Percentiles rank a stretch among this genome's conserved stretches.
phyloP scores from a whole-genome alignment of 2,329 filamentous ascomycete genomes.

The Cryphonectria carpinicola region DNA sequence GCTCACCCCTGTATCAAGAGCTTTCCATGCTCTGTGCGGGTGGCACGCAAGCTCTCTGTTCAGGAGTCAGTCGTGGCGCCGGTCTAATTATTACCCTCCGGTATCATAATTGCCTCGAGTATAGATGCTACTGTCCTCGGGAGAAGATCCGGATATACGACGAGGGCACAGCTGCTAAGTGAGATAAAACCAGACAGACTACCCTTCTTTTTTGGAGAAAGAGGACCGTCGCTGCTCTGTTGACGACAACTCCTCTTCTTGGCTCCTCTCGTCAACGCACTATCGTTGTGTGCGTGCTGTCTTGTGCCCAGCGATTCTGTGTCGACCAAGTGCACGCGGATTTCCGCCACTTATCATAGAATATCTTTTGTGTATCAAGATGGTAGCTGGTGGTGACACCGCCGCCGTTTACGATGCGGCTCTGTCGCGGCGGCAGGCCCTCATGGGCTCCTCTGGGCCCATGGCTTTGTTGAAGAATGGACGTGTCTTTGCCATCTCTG shows the following conservation, averaged over 20 bases:
- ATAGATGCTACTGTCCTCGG: not conserved
- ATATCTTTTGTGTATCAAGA: conserved; percentile 31
- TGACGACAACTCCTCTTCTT: not conserved
- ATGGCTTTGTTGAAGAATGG: conserved; percentile 61
- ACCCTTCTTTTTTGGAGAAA: not conserved
- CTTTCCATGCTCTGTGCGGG: not conserved
- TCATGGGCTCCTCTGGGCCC: conserved; percentile 58
- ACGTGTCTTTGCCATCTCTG: conserved; percentile 62
- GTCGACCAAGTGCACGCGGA: not conserved
- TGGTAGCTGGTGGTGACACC: conserved; percentile 45
- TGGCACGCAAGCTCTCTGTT: not conserved
- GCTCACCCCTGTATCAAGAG: not conserved
- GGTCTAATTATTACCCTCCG: not conserved
- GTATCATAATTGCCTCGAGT: not conserved
- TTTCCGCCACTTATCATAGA: not conserved
- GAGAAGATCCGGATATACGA: not conserved
- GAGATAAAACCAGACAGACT: not conserved
- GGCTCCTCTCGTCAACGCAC: not conserved
- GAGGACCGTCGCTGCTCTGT: not conserved
- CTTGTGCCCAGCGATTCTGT: not conserved
- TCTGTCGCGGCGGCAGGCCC: conserved; percentile 53
- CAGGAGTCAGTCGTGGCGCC: not conserved
- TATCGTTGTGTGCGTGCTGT: not conserved
- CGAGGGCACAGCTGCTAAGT: not conserved
- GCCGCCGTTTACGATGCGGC: conserved; percentile 55